Percentiles rank a stretch among this genome's conserved stretches.
Conservation (phyloP, 73 alveolate species). For the Blepharisma japonicum region DNA sequence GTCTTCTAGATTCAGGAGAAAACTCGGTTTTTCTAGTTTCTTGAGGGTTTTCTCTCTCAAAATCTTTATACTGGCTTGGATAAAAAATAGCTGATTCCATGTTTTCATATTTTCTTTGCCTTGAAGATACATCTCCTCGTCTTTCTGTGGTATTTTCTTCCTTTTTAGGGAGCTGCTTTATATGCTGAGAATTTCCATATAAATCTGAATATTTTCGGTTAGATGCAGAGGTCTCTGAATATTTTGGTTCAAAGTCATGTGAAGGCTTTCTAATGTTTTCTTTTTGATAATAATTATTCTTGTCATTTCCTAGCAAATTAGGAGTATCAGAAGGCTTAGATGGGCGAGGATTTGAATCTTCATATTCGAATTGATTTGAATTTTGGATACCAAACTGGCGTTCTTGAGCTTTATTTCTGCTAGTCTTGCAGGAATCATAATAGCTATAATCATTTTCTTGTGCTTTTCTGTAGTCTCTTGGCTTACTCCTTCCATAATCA, state of each 20-base stretch:
- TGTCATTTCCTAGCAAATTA: too few species aligned
- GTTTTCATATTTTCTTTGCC: not conserved
- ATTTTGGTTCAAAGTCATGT: not conserved
- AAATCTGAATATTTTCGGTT: conserved; percentile 2
- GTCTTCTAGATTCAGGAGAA: not conserved
- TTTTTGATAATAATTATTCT: too few species aligned
- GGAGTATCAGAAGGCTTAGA: too few species aligned
- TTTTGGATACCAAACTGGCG: too few species aligned
- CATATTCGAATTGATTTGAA: too few species aligned
- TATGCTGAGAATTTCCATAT: not conserved
- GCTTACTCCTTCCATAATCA: too few species aligned
- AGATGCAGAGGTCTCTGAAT: not conserved
- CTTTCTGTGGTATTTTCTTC: not conserved
- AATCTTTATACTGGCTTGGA: not conserved
- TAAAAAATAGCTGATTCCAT: not conserved
- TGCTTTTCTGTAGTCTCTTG: too few species aligned
- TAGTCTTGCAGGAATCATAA: too few species aligned
- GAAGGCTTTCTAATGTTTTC: not conserved
- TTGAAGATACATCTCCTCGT: not conserved
- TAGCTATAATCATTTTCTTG: too few species aligned
- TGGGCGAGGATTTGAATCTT: too few species aligned
- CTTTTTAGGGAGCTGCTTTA: not conserved
- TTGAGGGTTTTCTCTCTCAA: not conserved
- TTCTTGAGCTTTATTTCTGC: too few species aligned
- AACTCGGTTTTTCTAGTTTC: conserved; percentile 1